These are phyloP conservation scores for Candida endomychidarum DNA, from an alignment of 805 yeast species.

Conservation along the genomic window DNA sequence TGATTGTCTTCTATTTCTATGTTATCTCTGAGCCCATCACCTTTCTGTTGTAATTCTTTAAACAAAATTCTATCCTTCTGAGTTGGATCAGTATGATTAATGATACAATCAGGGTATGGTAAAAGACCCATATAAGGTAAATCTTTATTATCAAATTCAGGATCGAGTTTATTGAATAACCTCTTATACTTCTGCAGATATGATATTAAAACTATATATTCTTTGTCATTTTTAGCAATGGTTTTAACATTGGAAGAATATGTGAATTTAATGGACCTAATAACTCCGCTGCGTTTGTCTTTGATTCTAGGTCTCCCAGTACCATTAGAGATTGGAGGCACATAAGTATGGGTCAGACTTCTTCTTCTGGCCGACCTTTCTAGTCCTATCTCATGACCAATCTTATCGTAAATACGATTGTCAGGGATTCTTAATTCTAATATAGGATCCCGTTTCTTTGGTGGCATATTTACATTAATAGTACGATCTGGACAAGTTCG, in stretches of 20 bases:
- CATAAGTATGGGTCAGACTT: background rate
- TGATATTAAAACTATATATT: constrained; percentile 3
- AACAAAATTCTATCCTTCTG: constrained; percentile 50
- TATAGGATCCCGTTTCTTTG: constrained; percentile 21
- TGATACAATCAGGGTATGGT: constrained; percentile 56
- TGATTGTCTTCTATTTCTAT: constrained; percentile 1
- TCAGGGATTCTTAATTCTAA: constrained; percentile 31
- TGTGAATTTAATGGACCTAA: constrained; percentile 1
- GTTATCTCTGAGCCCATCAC: constrained; percentile 31
- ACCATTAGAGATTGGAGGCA: background rate
- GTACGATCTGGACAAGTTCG: constrained; percentile 1
- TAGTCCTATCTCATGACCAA: constrained; percentile 18
- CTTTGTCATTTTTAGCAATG: background rate
- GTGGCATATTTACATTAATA: constrained; percentile 20
- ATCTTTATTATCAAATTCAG: constrained; percentile 23
- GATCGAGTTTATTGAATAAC: constrained; percentile 9
- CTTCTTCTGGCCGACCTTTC: constrained; percentile 24
- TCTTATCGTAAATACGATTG: constrained; percentile 26
- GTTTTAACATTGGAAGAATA: background rate
- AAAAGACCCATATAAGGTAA: constrained; percentile 70
- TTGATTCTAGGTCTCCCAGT: background rate
- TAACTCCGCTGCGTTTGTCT: background rate
- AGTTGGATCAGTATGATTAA: constrained; percentile 61
- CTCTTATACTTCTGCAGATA: constrained; percentile 3
- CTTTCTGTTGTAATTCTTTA: constrained; percentile 37